Conservation (phyloP, 2,329 filamentous ascomycete species). For the Huntiella moniliformis region DNA sequence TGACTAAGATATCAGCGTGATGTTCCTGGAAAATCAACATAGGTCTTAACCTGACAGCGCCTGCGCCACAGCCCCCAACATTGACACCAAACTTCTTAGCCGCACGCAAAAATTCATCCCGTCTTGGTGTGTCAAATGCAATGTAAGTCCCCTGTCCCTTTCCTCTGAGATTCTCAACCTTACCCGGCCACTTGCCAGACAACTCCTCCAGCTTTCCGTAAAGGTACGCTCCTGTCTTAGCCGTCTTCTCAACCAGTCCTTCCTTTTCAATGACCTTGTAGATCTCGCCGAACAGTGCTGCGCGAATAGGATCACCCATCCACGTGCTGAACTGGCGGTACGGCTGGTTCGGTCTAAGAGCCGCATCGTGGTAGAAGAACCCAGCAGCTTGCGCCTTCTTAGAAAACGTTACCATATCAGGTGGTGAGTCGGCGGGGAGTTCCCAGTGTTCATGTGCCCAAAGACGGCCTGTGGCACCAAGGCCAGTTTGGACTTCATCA, state of each 20-base stretch:
- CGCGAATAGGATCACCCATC: constrained; percentile 67
- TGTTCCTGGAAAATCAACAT: constrained; percentile 88
- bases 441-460: constrained; percentile 74
- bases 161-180: constrained; percentile 69
- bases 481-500: constrained; percentile 69
- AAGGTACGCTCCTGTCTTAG: constrained; percentile 60
- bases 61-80: constrained; percentile 63
- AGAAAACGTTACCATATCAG: constrained; percentile 75
- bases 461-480: constrained; percentile 72
- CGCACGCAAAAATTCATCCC: constrained; percentile 61
- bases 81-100: constrained; percentile 71
- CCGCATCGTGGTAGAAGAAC: constrained; percentile 64
- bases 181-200: constrained; percentile 49
- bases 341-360: constrained; percentile 58
- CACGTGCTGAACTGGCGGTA: constrained; percentile 80
- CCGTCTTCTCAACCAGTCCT: constrained; percentile 64
- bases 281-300: constrained; percentile 60
- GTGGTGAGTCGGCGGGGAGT: constrained; percentile 40
- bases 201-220: constrained; percentile 51
- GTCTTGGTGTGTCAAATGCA: constrained; percentile 66
- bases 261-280: constrained; percentile 57
- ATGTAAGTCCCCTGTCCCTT: constrained; percentile 85
- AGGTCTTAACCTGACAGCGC: constrained; percentile 60
- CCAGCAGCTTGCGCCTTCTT: constrained; percentile 77
- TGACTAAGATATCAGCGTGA: constrained; percentile 73